phyloP scores from a whole-genome alignment of 1,139 yeast genomes.

The Blastobotrys indianensis region DNA sequence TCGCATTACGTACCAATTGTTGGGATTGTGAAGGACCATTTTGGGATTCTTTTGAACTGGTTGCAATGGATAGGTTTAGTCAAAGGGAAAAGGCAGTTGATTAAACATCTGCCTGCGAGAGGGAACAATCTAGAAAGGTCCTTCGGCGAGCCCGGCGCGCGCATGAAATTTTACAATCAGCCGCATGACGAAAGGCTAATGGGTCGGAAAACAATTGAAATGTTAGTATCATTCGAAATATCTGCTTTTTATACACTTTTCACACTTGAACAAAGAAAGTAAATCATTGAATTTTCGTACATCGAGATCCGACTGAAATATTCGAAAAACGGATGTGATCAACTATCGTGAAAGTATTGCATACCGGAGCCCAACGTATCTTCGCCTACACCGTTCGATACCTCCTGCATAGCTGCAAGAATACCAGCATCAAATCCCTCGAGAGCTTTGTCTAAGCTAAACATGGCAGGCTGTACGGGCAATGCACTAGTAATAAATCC shows the following conservation, averaged over 20 bases:
- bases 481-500: constrained; percentile 35
- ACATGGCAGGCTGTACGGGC: constrained; percentile 6
- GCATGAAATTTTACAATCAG: neutral
- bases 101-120: neutral
- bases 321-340: no score
- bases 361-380: no score
- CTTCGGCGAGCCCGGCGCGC: neutral
- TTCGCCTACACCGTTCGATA: neutral
- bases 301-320: no score
- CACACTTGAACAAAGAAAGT: no score
- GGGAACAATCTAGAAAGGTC: constrained; percentile 7
- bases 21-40: constrained; percentile 71
- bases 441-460: constrained; percentile 6
- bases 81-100: no score
- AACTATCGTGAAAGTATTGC: no score
- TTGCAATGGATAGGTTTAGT: no score
- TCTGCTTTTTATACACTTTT: no score
- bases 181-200: neutral
- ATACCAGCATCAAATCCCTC: constrained; percentile 14
- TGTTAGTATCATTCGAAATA: no score
- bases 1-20: constrained; percentile 44
- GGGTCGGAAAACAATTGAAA: no score
- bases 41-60: neutral
- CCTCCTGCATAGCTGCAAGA: constrained; percentile 11
- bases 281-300: no score